These are phyloP conservation scores for Malus sieversii DNA, from an alignment of 306 rosid species.

Conservation along the genomic window DNA sequence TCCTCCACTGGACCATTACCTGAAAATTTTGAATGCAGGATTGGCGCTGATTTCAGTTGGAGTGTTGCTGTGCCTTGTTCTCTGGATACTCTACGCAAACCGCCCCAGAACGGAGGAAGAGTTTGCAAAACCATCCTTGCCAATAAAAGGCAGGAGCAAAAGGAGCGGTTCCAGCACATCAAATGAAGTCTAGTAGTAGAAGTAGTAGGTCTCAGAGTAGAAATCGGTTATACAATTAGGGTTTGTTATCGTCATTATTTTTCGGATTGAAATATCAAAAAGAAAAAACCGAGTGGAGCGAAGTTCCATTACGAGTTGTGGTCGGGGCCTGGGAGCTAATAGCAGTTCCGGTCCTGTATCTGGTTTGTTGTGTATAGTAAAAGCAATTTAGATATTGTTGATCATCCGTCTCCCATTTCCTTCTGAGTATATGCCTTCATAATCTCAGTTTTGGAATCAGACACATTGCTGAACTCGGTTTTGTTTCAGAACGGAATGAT, in stretches of 20 bases:
- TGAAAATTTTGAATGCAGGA: constrained; percentile 66
- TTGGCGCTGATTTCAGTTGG: constrained; percentile 83
- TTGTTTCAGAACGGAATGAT: too few relatives aligned
- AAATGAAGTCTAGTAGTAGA: constrained; percentile 28
- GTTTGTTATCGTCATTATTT: background rate
- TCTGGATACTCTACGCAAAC: constrained; percentile 92
- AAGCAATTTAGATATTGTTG: constrained; percentile 7
- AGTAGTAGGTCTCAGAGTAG: background rate
- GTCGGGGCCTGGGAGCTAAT: constrained; percentile 1
- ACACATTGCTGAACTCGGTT: too few relatives aligned
- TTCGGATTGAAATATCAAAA: background rate
- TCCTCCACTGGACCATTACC: constrained; percentile 64
- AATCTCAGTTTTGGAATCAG: background rate
- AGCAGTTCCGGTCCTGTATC: constrained; percentile 8
- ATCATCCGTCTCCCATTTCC: background rate
- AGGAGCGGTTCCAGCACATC: constrained; percentile 22
- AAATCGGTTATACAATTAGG: background rate
- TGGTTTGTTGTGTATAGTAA: constrained; percentile 11
- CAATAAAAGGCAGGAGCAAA: constrained; percentile 21
- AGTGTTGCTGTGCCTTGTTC: constrained; percentile 78
- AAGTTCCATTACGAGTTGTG: constrained; percentile 46
- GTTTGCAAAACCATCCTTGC: constrained; percentile 54
- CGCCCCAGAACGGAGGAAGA: constrained; percentile 79
- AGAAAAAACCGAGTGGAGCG: constrained; percentile 61
- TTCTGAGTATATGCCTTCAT: background rate